Conservation (phyloP, 2,329 filamentous ascomycete genomes). For the Alternaria novae-zelandiae region DNA sequence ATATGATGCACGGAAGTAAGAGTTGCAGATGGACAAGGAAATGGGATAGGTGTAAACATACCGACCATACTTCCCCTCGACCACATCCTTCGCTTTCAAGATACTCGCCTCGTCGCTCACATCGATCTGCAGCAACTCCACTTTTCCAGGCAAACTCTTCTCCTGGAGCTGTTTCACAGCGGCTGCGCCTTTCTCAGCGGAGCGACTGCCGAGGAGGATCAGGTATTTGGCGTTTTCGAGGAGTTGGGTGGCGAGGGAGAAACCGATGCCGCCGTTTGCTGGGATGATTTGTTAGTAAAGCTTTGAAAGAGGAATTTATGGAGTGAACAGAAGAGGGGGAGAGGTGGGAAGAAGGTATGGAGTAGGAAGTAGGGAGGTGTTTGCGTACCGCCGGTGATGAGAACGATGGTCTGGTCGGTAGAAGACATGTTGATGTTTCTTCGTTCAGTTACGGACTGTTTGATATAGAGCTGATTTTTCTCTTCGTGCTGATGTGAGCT, state of each 20-base stretch:
- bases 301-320: background rate
- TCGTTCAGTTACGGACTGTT: background rate
- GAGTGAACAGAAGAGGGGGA: background rate
- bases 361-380: background rate
- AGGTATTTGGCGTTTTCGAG: conserved; percentile 43
- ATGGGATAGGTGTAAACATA: background rate
- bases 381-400: conserved; percentile 47
- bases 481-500: background rate
- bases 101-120: conserved; percentile 52
- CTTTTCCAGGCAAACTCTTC: conserved; percentile 25
- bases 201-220: conserved; percentile 26
- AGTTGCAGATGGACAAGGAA: no score
- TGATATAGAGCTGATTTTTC: background rate
- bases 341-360: background rate
- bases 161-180: conserved; percentile 27
- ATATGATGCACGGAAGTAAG: no score
- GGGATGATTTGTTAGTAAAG: rapidly evolving
- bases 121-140: conserved; percentile 52
- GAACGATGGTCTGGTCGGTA: conserved; percentile 30
- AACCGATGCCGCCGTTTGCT: conserved; percentile 57
- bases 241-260: conserved; percentile 50
- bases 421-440: conserved; percentile 1
- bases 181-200: conserved; percentile 28
- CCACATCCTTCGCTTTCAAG: conserved; percentile 38
- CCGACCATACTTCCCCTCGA: conserved; percentile 32